Base-by-base conservation (phyloP, 148 eudicot genomes). In the Linanthus parryae region DNA sequence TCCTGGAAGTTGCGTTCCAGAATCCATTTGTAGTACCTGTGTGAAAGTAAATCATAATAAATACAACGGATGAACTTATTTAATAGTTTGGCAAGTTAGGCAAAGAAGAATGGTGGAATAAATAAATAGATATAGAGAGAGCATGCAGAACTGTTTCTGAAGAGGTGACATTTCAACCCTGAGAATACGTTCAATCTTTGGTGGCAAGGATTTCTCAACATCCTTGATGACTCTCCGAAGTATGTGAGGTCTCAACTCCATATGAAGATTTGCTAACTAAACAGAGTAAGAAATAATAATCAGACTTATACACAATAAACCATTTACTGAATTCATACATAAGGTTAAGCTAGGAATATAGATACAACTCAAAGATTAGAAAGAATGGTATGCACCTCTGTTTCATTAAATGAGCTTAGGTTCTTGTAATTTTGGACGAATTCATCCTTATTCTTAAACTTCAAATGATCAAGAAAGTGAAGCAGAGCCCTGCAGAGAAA, bases 91-190 rank as follows among this genome's bases (percentile, higher is more conserved):
- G n/a, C n/a, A 56, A 50, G 44, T 40, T 44, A 34, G 42, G 23
- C 11, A 33, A 17, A 19, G 22, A 15, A 44, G 40, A 48, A 19
- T 18, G 2, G 8, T 35, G 64, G 33, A 20, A 36, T 15, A 43
- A 42, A 56, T 10, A 19, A 4, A 8, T 13, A 39, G 14, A 25
- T 3, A 49, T 48, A 21, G 33, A 18, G 23, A 57, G 53, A 45
- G 41, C 75, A 69, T 64, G n/a, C n/a, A n/a, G n/a, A n/a, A 94
- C 99, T 94, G 96, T 71, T 82, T 94, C 74, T 94, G 99, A 33
- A 94, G 79, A 39, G 99, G 99, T 24, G 99, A 94, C 99, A 94
- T 94, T 69, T 94, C 99, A 46, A 94, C 83, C 75, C 99, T 75
- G 7, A 94, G 88, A 58, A 94, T 89, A 39, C 96, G 95, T 56